Conservation (phyloP, 1,284 basidiomycete species). For the Apiotrichum porosum region DNA sequence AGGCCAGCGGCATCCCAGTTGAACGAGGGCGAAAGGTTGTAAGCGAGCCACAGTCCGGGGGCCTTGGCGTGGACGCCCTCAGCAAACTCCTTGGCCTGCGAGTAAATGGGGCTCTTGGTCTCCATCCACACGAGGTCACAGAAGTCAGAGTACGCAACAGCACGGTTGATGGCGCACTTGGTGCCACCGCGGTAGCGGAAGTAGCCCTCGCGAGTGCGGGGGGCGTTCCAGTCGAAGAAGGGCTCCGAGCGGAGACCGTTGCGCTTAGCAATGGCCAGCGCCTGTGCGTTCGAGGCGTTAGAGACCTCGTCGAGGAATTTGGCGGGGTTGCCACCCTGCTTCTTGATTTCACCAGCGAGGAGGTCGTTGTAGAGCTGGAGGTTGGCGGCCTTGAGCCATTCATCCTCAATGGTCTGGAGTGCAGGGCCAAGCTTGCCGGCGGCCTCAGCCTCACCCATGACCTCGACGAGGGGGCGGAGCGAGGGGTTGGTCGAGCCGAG, state of each 20-base stretch:
- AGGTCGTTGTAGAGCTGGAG: conserved; percentile 73
- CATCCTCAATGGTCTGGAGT: conserved; percentile 81
- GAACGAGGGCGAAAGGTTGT: conserved; percentile 89
- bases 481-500: conserved; percentile 79
- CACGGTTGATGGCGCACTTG: conserved; percentile 86
- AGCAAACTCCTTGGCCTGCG: conserved; percentile 90
- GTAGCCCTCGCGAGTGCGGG: conserved; percentile 91
- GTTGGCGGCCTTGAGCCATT: conserved; percentile 73
- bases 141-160: conserved; percentile 87
- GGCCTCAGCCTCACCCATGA: conserved; percentile 79
- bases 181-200: conserved; percentile 91
- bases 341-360: conserved; percentile 66
- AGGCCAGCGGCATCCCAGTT: conserved; percentile 83
- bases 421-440: conserved; percentile 72
- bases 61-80: conserved; percentile 73
- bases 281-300: conserved; percentile 64
- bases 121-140: conserved; percentile 96
- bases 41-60: conserved; percentile 87
- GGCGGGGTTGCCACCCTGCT: conserved; percentile 54
- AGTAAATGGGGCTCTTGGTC: conserved; percentile 92
- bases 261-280: conserved; percentile 70
- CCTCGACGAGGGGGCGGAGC: conserved; percentile 64
- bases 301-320: conserved; percentile 41
- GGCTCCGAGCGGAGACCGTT: conserved; percentile 63
- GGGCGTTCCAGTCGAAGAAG: conserved; percentile 89